Evolutionary conservation across 768 basidiomycete genomes (phyloP).

Genomic region (Terana coerulea): DNA sequence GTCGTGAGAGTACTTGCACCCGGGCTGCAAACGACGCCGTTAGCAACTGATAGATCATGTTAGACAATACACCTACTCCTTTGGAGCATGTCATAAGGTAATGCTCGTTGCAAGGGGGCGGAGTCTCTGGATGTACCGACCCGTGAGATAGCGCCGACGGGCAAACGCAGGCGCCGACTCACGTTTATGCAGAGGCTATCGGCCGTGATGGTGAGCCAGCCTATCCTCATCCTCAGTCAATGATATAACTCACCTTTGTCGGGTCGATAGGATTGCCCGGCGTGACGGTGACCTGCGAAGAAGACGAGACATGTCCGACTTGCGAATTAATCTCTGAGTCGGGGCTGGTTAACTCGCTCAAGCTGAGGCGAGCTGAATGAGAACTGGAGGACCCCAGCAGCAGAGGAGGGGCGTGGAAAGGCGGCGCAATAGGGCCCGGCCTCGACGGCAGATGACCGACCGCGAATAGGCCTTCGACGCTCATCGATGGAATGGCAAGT

Average conservation of each 20-base stretch:
- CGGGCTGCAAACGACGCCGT: slow-evolving; percentile 19
- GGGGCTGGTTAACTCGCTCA: slow-evolving; percentile 64
- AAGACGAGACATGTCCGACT: slow-evolving; percentile 35
- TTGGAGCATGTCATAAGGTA: slow-evolving; percentile 83
- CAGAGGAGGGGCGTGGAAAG: slow-evolving; percentile 40
- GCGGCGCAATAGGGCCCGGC: slow-evolving; percentile 36
- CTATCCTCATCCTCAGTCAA: not conserved
- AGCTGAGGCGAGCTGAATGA: slow-evolving; percentile 44
- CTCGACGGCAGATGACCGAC: slow-evolving; percentile 34
- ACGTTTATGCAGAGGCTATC: slow-evolving; percentile 77
- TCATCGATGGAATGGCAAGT: slow-evolving; percentile 49
- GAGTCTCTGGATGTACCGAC: slow-evolving; percentile 48
- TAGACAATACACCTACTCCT: slow-evolving; percentile 38
- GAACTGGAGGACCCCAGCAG: slow-evolving; percentile 23
- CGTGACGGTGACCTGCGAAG: slow-evolving; percentile 13
- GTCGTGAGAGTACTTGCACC: slow-evolving; percentile 84
- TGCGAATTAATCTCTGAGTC: slow-evolving; percentile 46
- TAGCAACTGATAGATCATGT: no score
- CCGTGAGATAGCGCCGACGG: not conserved
- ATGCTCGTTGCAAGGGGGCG: slow-evolving; percentile 82
- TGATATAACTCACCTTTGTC: slow-evolving; percentile 41
- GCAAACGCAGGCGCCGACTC: slow-evolving; percentile 25
- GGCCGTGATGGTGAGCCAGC: not conserved
- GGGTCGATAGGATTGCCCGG: slow-evolving; percentile 49
- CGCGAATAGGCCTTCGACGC: slow-evolving; percentile 49